These are phyloP conservation scores for Acarospora socialis DNA, from an alignment of 2,329 filamentous ascomycete species.

Conservation along the genomic window DNA sequence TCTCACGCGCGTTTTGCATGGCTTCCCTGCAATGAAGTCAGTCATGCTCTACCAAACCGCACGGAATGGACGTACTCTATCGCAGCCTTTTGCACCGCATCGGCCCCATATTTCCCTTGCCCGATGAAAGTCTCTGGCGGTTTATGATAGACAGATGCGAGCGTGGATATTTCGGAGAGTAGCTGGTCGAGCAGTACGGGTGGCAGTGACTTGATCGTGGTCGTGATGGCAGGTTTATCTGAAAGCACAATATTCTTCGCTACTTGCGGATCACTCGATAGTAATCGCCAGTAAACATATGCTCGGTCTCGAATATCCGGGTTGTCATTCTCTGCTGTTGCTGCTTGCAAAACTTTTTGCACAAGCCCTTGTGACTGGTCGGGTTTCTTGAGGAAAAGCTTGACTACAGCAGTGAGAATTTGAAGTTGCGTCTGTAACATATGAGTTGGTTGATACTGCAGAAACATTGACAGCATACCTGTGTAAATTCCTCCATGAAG, in stretches of 20 bases:
- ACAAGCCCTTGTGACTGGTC: slow-evolving; percentile 81
- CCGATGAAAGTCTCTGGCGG: slow-evolving; percentile 96
- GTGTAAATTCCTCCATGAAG: slow-evolving; percentile 92
- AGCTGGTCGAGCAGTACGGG: slow-evolving; percentile 73
- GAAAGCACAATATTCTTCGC: slow-evolving; percentile 91
- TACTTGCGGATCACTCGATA: slow-evolving; percentile 81
- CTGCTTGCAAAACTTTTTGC: slow-evolving; percentile 83
- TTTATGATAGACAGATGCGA: slow-evolving; percentile 97
- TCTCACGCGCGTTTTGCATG: slow-evolving; percentile 79
- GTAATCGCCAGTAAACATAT: slow-evolving; percentile 93
- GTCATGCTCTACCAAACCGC: slow-evolving; percentile 6
- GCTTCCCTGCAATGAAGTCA: slow-evolving; percentile 48
- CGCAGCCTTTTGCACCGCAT: slow-evolving; percentile 85
- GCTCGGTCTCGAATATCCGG: slow-evolving; percentile 93
- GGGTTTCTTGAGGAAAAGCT: slow-evolving; percentile 93
- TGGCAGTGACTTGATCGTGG: slow-evolving; percentile 83
- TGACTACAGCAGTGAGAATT: slow-evolving; percentile 92
- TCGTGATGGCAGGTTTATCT: slow-evolving; percentile 84
- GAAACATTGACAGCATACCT: slow-evolving; percentile 37
- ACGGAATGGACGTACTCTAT: slow-evolving; percentile 47
- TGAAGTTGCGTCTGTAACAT: slow-evolving; percentile 72
- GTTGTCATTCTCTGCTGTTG: slow-evolving; percentile 92
- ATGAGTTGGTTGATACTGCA: slow-evolving; percentile 10
- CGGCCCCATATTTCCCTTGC: slow-evolving; percentile 83
- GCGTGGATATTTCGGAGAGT: slow-evolving; percentile 79